A percentile compares a stretch with the other conserved stretches of the same genome.
Conservation (phyloP, 106 monocot species). For the Ottelia alismoides region DNA sequence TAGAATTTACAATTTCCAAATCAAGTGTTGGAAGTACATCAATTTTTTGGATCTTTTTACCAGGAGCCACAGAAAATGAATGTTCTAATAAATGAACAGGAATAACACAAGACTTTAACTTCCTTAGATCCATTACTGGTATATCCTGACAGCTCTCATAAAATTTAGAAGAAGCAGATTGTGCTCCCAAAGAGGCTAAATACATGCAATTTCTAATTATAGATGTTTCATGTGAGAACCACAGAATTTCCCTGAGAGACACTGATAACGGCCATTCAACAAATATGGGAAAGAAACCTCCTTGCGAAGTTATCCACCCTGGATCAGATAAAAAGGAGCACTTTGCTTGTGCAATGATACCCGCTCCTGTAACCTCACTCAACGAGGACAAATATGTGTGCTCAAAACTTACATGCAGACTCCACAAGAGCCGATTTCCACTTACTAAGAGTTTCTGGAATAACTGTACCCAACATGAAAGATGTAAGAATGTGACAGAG, state of each 20-base stretch:
- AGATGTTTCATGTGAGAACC: conserved; percentile 58
- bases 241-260: conserved; percentile 30
- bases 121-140: conserved; percentile 1
- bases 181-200: conserved; percentile 48
- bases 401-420: conserved; percentile 86
- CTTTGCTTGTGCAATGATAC: conserved; percentile 42
- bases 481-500: conserved; percentile 70
- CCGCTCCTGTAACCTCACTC: conserved; percentile 46
- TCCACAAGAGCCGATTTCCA: conserved; percentile 81
- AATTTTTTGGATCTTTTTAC: neutral
- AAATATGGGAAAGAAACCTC: conserved; percentile 43
- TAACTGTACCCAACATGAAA: conserved; percentile 76
- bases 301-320: conserved; percentile 10
- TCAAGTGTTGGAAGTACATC: conserved; percentile 14
- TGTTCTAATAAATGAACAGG: conserved; percentile 22
- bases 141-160: neutral
- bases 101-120: conserved; percentile 22
- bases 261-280: conserved; percentile 65
- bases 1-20: conserved; percentile 25
- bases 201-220: conserved; percentile 56
- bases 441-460: conserved; percentile 70
- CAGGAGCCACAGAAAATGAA: conserved; percentile 23
- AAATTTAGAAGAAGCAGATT: conserved; percentile 48
- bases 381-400: conserved; percentile 84
- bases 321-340: conserved; percentile 20